Conservation (phyloP, 768 basidiomycete genomes). For the Rhodosporidiobolus odoratus region DNA sequence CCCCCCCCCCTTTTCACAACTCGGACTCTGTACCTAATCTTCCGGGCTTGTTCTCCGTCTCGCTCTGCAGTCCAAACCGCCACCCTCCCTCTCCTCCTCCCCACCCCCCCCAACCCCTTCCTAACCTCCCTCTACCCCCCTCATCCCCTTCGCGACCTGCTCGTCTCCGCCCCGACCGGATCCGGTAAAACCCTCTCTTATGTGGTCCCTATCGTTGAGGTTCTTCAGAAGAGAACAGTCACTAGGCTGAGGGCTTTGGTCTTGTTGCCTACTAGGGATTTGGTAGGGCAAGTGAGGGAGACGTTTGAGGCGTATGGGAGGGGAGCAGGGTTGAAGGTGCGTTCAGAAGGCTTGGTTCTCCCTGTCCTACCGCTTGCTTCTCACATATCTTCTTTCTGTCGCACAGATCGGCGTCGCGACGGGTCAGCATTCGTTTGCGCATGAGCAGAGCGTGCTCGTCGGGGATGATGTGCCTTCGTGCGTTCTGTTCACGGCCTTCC, state of each 20-base stretch:
- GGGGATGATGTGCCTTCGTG: slow-evolving; percentile 58
- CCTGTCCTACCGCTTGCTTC: background rate
- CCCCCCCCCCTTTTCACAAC: background rate
- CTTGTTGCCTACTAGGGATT: slow-evolving; percentile 86
- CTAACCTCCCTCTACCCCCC: slow-evolving; percentile 62
- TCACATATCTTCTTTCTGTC: no score
- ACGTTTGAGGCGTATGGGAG: slow-evolving; percentile 78
- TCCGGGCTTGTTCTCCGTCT: background rate
- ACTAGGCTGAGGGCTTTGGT: slow-evolving; percentile 81
- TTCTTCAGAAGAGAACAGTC: slow-evolving; percentile 66
- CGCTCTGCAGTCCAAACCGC: slow-evolving; percentile 70
- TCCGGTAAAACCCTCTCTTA: slow-evolving; percentile 98
- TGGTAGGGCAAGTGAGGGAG: slow-evolving; percentile 86
- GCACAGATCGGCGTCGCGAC: slow-evolving; percentile 68
- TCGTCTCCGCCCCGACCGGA: slow-evolving; percentile 93
- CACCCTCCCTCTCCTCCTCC: slow-evolving; percentile 74
- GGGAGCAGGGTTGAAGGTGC: slow-evolving; percentile 79
- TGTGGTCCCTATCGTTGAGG: slow-evolving; percentile 85
- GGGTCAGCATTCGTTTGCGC: slow-evolving; percentile 87
- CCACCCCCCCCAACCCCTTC: slow-evolving; percentile 45
- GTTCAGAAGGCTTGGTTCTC: slow-evolving; percentile 1
- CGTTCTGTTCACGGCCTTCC: slow-evolving; percentile 36
- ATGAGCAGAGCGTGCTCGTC: slow-evolving; percentile 79
- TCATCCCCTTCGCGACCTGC: slow-evolving; percentile 68
- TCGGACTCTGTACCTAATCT: background rate